Evolutionary conservation across 257 asterid genomes (phyloP).

Genomic region (Nicotiana obtusifolia): DNA sequence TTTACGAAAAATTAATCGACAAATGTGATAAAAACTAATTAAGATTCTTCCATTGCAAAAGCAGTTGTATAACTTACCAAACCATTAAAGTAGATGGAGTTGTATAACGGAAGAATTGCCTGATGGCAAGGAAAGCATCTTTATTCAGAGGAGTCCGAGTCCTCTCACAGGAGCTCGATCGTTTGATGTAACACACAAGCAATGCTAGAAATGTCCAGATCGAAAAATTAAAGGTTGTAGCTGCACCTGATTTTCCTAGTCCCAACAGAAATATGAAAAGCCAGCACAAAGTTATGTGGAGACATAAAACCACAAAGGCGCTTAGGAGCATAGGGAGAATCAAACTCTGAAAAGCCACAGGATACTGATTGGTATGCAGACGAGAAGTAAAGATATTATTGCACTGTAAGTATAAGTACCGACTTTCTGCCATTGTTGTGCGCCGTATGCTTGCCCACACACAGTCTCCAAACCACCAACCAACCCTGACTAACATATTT

Average conservation of each 20-base stretch:
- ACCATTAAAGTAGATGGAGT: slow-evolving; percentile 63
- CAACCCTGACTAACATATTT: slow-evolving; percentile 36
- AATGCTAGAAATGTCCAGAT: slow-evolving; percentile 43
- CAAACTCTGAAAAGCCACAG: slow-evolving; percentile 56
- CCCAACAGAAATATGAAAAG: slow-evolving; percentile 30
- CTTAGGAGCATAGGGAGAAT: slow-evolving; percentile 41
- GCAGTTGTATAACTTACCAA: slow-evolving; percentile 31
- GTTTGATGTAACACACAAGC: slow-evolving; percentile 34
- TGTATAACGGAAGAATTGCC: slow-evolving; percentile 46
- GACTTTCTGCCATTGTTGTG: slow-evolving; percentile 43
- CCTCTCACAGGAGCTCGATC: slow-evolving; percentile 35
- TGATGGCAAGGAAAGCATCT: slow-evolving; percentile 35
- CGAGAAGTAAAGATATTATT: slow-evolving; percentile 31
- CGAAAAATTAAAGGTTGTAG: slow-evolving; percentile 38
- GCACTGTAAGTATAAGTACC: slow-evolving; percentile 45
- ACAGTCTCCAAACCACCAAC: slow-evolving; percentile 60
- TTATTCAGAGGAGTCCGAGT: slow-evolving; percentile 28
- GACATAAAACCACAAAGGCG: slow-evolving; percentile 30
- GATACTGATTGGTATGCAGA: slow-evolving; percentile 39
- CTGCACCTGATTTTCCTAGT: slow-evolving; percentile 46
- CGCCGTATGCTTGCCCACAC: slow-evolving; percentile 66
- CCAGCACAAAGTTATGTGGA: slow-evolving; percentile 47
- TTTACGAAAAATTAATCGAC: background rate
- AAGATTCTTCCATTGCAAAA: background rate
- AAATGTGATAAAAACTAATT: background rate